Base-by-base conservation (phyloP, 345 rosid genomes). In the Eucalyptus pauciflora region DNA sequence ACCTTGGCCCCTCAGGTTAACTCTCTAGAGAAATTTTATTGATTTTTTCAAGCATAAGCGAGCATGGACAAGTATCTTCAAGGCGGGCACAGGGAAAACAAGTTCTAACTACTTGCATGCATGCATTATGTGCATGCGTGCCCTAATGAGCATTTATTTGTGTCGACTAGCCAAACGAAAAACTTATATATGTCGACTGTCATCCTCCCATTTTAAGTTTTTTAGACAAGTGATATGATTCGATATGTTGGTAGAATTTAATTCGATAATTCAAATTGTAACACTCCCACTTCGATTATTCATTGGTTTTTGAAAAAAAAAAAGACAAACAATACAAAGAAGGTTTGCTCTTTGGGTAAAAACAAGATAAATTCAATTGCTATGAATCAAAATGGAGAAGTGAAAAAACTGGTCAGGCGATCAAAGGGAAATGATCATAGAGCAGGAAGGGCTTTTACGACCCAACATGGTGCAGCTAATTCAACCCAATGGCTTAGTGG, bases 201-300 rank as follows among this genome's bases (percentile, higher is more conserved):
- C 20, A 7, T 64, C 20, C 3, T 64, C 41, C 9, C 0, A 22
- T 9, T 56, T 4, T 3, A 62, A 67, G 6, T 15, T 2, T 67
- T 67, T 31, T 8, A 33, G 13, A 69, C 20, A 31, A 33, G 7
- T 0, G 2, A 8, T 16, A 8, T 33, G 43, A 69, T 69, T 69
- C 7, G 2, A 16, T 16, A 69, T 18, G 24, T 31, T 33, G 4
- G 12, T 69, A 33, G 80, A 31, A 69, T 69, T 69, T 31, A 17
- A 69, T 69, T 33, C 2, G 1, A 69, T 45, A 69, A 8, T 17
- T 69, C 12, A 17, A 62, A 33, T 69, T 17, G 24, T 5, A 45
- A 33, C 2, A 16, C 24, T 33, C 43, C 12, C 45, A 31, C 80
- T 33, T 69, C 1, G 7, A 33, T 69, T 16, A 69, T 69, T 69